Base-by-base conservation (phyloP, 1,284 basidiomycete genomes). In the Moesziomyces globuligerus region DNA sequence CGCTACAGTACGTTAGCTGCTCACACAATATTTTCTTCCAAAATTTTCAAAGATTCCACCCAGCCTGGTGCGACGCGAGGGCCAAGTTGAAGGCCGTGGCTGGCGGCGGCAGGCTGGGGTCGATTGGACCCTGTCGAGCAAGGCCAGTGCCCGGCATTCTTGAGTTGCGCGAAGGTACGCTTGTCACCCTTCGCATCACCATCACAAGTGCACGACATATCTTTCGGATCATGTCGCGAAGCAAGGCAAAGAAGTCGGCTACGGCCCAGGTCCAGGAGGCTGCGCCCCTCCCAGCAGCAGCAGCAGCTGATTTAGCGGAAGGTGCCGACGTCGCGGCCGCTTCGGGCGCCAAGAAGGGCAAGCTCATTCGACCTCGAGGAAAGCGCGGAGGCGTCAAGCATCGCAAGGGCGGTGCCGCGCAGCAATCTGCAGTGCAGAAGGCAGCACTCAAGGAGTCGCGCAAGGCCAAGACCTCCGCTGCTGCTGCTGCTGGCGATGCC, bases 331-430 rank as follows among this genome's bases (percentile, higher is more conserved):
- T 40, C 1, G 36, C 44, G 37, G 28, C 39, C 9, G 8, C 26
- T 8, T 18, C 10, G 13, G 21, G 25, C 10, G 11, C 37, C 24
- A 69, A 69, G 48, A 58, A 58, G 24, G 55, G 59, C 40, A 74
- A 72, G 61, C 68, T 79, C 28, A 59, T 76, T 11, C 72, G 79
- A 41, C 74, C 77, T 10, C 61, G 79, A 42, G 79, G 79, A 25
- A 78, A 78, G 46, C 68, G 79, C 9, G 78, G 79, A 7, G 79
- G 79, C 23, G 62, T 68, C 39, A 81, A 81, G 64, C 64, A 81
- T 48, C 48, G 59, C 23, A 74, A 74, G 38, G 43, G 51, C 4
- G 47, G 39, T n/a, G 28, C 20, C 3, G 21, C 29, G n/a, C 37
- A 54, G 28, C 37, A 50, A 36, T 29, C 17, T 8, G 50, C 44